These are phyloP conservation scores for Lachnellula cervina DNA, from an alignment of 2,329 filamentous ascomycete genomes.

Conservation along the genomic window DNA sequence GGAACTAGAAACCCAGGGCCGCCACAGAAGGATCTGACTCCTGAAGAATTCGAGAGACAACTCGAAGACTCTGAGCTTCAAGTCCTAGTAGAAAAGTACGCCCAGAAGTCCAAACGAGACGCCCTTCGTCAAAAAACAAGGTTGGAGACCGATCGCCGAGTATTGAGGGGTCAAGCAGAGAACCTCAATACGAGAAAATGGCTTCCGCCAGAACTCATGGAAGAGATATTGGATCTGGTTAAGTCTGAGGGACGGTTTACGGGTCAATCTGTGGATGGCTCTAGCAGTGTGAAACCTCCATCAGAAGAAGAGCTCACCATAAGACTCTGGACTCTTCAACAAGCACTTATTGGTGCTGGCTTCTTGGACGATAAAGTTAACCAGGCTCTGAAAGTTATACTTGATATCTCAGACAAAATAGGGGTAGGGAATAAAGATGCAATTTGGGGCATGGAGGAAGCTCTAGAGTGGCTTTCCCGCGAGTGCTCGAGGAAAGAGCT, in stretches of 20 bases:
- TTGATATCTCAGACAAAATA: constrained; percentile 63
- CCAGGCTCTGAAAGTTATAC: constrained; percentile 59
- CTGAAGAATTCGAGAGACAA: constrained; percentile 86
- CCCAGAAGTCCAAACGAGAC: constrained; percentile 73
- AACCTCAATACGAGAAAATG: constrained; percentile 68
- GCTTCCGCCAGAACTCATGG: constrained; percentile 74
- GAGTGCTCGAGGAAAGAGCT: constrained; percentile 66
- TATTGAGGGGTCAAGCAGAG: constrained; percentile 76
- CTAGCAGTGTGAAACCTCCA: constrained; percentile 42
- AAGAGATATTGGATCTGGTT: constrained; percentile 70
- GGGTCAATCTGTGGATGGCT: constrained; percentile 25
- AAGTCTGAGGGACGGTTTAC: constrained; percentile 59
- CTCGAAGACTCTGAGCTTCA: constrained; percentile 90
- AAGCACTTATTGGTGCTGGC: constrained; percentile 62
- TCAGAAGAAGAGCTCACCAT: constrained; percentile 75
- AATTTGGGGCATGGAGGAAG: constrained; percentile 83
- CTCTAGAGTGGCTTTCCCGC: constrained; percentile 84
- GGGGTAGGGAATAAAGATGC: constrained; percentile 54
- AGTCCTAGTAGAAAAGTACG: constrained; percentile 77
- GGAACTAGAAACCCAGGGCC: constrained; percentile 1
- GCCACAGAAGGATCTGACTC: constrained; percentile 52
- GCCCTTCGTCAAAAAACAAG: constrained; percentile 69
- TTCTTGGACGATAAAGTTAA: constrained; percentile 62
- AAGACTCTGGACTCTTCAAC: constrained; percentile 79
- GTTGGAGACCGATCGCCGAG: constrained; percentile 77